Base-by-base conservation (phyloP, 768 basidiomycete genomes). In the Boletellus ananas region DNA sequence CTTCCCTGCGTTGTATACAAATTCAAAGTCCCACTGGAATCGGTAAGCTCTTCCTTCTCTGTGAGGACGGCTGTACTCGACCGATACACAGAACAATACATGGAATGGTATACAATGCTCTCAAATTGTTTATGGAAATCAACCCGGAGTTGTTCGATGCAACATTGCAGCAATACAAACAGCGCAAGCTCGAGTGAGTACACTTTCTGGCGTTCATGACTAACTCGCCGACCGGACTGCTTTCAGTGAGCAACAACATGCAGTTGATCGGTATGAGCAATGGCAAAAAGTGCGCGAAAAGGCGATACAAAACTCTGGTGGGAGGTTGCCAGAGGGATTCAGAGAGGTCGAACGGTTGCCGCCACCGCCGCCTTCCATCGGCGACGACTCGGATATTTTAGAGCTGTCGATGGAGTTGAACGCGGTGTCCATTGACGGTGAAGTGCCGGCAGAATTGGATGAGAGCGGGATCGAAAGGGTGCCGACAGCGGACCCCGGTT, bases 111-210 rank as follows among this genome's bases (percentile, higher is more conserved):
- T 98, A 96, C 72, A 97, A 98, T 66, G 96, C 96, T 2, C 74
- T 99, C 66, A 98, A 95, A 69, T 68, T 98, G 50, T 95, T 97
- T 74, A 98, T 98, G 94, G 96, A 99, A 70, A 92, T 98, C 66
- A 98, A 97, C 64, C 90, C 94, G 0, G 91, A 95, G 64, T 72
- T 97, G 20, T 99, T 99, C 58, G 94, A 97, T 60, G 90, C 90
- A 57, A 83, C 87, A 45, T 84, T 97, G 78, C 87, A 88, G 40
- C 90, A 93, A 55, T 98, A 95, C 71, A 95, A 90, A 71, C 87
- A 90, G 64, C 81, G 83, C 49, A 87, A 85, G 70, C 75, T 87
- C 40, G 83, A 86, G 94, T 96, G 58, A 50, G 93, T 80, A 13
- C 33, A 37, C 13, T 47, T 11, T 50, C 38, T 25, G 25, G 44